Base-by-base conservation (phyloP, 495 filamentous ascomycete genomes). In the Staphylotrichum tortipilum region DNA sequence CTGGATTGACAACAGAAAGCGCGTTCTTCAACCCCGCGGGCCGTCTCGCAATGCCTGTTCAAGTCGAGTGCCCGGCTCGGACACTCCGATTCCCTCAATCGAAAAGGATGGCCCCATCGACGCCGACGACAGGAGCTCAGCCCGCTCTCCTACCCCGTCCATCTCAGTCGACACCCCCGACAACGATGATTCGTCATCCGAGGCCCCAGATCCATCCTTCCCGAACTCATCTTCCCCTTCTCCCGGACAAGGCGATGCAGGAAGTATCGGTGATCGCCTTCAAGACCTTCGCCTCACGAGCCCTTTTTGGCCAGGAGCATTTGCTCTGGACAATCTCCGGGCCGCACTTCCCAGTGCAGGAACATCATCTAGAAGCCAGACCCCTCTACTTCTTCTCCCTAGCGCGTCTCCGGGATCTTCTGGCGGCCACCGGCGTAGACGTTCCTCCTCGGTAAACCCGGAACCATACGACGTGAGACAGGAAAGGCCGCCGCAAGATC, bases 401-500 rank as follows among this genome's bases (percentile, higher is more conserved):
- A 1, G 40, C 14, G 26, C n/a, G 14, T 43, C 26, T 19, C 26
- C 40, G 12, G 6, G 6, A 8, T 8, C 24, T 3, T 41, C 23
- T 17, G 21, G n/a, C 3, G 34, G 40, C 12, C 2, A 10, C 14
- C 22, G 39, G 11, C 39, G 11, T 23, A 43, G 40, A 26, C 40
- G 40, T 18, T 43, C 40, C 14, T 43, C 40, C 2, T 43, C 40
- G 2, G 26, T 10, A 1, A 4, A 43, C 26, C 23, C 17, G 26
- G 18, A 2, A 43, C 24, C 7, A 19, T 43, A 66, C 34, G 19
- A 61, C 11, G 62, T 73, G 11, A 38, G 46, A 18, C 56, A 73
- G 30, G 70, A 73, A 46, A 54, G 54, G 29, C 61, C 59, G 12
- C 64, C 63, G 9, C 35, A 66, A 17, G 57, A 69, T 30, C 56